Conservation (phyloP, 768 basidiomycete species). For the Pulveroboletus ravenelii region DNA sequence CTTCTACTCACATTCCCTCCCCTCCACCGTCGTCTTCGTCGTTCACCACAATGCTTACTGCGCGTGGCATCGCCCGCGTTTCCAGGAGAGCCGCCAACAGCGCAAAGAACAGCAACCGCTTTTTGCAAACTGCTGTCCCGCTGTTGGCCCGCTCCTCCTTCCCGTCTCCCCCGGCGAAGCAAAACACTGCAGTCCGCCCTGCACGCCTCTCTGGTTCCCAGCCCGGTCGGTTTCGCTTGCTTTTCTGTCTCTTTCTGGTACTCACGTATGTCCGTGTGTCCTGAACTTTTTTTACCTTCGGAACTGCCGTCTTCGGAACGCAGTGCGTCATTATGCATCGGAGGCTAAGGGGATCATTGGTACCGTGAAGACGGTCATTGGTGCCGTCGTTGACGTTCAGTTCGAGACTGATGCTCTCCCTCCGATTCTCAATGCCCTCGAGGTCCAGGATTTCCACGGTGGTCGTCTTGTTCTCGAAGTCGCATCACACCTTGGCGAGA, state of each 20-base stretch:
- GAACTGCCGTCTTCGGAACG: conserved; percentile 3
- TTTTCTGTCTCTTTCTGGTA: not conserved
- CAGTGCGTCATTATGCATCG: conserved; percentile 87
- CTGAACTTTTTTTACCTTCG: not conserved
- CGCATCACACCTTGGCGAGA: conserved; percentile 97
- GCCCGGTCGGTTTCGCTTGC: conserved; percentile 43
- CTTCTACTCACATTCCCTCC: conserved; percentile 23
- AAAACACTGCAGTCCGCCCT: conserved; percentile 45
- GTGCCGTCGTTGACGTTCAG: conserved; percentile 99
- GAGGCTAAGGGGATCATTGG: conserved; percentile 74
- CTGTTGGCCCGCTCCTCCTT: conserved; percentile 49
- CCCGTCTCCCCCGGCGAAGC: conserved; percentile 40
- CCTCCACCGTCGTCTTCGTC: conserved; percentile 26
- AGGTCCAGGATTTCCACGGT: conserved; percentile 91
- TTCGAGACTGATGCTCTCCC: conserved; percentile 90
- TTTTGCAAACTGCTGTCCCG: conserved; percentile 73
- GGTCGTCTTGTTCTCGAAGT: conserved; percentile 99
- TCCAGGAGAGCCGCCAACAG: conserved; percentile 77
- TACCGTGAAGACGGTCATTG: conserved; percentile 96
- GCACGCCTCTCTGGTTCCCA: conserved; percentile 44
- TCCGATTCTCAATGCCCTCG: conserved; percentile 97
- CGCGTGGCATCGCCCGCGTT: conserved; percentile 83
- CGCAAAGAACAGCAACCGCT: conserved; percentile 70
- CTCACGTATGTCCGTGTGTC: conserved; percentile 3
- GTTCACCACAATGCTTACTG: conserved; percentile 69